These are phyloP conservation scores for Pascua guehoae DNA, from an alignment of 1,284 basidiomycete genomes.

Conservation along the genomic window DNA sequence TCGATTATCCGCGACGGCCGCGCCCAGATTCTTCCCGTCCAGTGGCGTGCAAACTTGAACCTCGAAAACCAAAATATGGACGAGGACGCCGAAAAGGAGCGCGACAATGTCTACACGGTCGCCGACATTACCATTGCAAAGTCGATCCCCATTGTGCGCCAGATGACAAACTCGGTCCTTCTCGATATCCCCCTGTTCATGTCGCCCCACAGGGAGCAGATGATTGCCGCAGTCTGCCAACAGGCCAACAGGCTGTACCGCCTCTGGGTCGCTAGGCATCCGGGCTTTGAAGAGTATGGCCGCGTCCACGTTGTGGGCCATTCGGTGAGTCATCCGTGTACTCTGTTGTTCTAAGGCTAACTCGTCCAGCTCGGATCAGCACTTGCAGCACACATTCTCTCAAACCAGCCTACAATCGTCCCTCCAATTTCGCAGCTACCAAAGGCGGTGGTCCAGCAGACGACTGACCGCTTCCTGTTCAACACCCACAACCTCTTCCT, in stretches of 20 bases:
- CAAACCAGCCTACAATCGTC: conserved; percentile 55
- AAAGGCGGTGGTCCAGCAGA: conserved; percentile 35
- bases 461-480: conserved; percentile 51
- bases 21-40: conserved; percentile 55
- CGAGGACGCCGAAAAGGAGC: conserved; percentile 50
- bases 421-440: conserved; percentile 48
- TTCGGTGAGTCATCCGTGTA: conserved; percentile 32
- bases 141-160: conserved; percentile 52
- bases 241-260: conserved; percentile 54
- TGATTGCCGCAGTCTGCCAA: conserved; percentile 54
- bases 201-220: conserved; percentile 53
- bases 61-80: conserved; percentile 49
- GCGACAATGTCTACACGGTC: conserved; percentile 54
- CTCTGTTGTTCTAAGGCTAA: conserved; percentile 2
- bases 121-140: conserved; percentile 54
- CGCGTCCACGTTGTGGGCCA: conserved; percentile 51
- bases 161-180: conserved; percentile 53
- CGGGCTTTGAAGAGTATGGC: conserved; percentile 51
- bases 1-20: conserved; percentile 52
- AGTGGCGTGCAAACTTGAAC: conserved; percentile 55
- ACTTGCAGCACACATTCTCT: conserved; percentile 56
- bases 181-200: conserved; percentile 54
- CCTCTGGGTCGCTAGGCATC: conserved; percentile 56
- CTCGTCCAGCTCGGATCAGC: conserved; percentile 52
- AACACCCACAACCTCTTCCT: conserved; percentile 54